These are phyloP conservation scores for Russula griseocarnosa DNA, from an alignment of 768 basidiomycete species.

Conservation along the genomic window DNA sequence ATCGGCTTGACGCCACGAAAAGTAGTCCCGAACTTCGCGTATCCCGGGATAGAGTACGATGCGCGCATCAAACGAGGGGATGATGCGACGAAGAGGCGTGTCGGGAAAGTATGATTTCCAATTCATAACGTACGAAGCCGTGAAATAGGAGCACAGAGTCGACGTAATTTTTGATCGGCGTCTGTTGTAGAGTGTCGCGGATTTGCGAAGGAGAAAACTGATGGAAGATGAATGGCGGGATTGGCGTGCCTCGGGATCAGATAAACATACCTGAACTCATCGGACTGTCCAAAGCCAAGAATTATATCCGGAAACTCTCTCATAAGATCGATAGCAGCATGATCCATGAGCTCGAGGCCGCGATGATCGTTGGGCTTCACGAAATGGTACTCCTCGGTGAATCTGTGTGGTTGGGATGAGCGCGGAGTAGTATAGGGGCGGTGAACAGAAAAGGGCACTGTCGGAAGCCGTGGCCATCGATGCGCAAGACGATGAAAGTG, in stretches of 20 bases:
- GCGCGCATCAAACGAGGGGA: conserved; percentile 91
- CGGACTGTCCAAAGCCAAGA: conserved; percentile 92
- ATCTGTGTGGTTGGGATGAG: conserved; percentile 43
- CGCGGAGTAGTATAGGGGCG: too few relatives aligned
- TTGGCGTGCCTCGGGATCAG: background rate
- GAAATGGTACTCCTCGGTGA: conserved; percentile 80
- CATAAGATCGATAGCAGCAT: conserved; percentile 80
- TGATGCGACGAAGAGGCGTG: conserved; percentile 67
- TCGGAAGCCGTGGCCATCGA: conserved; percentile 95
- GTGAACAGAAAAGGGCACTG: conserved; percentile 47
- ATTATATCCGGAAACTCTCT: conserved; percentile 76
- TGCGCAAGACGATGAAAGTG: conserved; percentile 77
- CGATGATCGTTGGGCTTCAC: conserved; percentile 87
- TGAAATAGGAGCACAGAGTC: conserved; percentile 81
- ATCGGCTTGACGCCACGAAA: conserved; percentile 93
- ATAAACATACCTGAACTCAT: conserved; percentile 78
- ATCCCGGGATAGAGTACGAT: conserved; percentile 75
- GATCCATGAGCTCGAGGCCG: conserved; percentile 88
- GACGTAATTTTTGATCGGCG: conserved; percentile 83
- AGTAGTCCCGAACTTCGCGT: conserved; percentile 81
- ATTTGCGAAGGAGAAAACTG: conserved; percentile 83
- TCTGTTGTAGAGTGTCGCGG: conserved; percentile 77
- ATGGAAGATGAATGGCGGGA: background rate
- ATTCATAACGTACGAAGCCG: conserved; percentile 82
- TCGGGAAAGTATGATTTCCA: conserved; percentile 81